Percentiles rank a stretch among this genome's conserved stretches.
These are phyloP conservation scores for Suillus variegatus DNA, from an alignment of 768 basidiomycete species.

Conservation along the genomic window DNA sequence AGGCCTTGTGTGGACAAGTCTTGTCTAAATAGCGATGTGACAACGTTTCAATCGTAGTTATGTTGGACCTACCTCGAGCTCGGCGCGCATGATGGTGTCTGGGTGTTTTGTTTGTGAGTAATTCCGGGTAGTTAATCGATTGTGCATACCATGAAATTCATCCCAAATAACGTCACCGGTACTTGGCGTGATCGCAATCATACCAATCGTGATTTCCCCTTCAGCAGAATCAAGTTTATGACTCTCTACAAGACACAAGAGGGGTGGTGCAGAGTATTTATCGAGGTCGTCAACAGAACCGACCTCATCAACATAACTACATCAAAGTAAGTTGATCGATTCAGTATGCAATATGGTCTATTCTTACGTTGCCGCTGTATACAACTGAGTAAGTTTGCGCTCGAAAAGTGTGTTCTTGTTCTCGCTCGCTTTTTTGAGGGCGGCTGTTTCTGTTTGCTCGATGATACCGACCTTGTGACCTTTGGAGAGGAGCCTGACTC, in stretches of 20 bases:
- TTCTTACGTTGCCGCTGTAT: constrained; percentile 84
- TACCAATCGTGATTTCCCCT: constrained; percentile 54
- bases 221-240: constrained; percentile 16
- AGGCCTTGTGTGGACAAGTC: constrained; percentile 83
- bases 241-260: constrained; percentile 74
- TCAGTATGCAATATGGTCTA: constrained; percentile 9
- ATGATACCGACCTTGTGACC: constrained; percentile 87
- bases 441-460: constrained; percentile 83
- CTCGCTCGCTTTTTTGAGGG: constrained; percentile 81
- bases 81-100: constrained; percentile 85
- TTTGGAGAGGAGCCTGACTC: constrained; percentile 63
- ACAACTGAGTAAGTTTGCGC: constrained; percentile 73
- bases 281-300: constrained; percentile 66
- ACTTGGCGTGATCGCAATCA: constrained; percentile 80
- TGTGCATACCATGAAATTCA: constrained; percentile 69
- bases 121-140: constrained; percentile 3
- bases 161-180: constrained; percentile 97
- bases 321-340: constrained; percentile 6
- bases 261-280: constrained; percentile 56
- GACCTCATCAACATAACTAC: constrained; percentile 83
- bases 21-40: constrained; percentile 54
- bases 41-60: not conserved
- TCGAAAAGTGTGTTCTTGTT: constrained; percentile 75
- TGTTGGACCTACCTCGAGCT: constrained; percentile 68
- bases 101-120: constrained; percentile 12